A percentile compares a stretch with the other conserved stretches of the same genome.
These are phyloP conservation scores for Sideroxylon spinosum DNA, from an alignment of 179 eudicot genomes.

Conservation along the genomic window DNA sequence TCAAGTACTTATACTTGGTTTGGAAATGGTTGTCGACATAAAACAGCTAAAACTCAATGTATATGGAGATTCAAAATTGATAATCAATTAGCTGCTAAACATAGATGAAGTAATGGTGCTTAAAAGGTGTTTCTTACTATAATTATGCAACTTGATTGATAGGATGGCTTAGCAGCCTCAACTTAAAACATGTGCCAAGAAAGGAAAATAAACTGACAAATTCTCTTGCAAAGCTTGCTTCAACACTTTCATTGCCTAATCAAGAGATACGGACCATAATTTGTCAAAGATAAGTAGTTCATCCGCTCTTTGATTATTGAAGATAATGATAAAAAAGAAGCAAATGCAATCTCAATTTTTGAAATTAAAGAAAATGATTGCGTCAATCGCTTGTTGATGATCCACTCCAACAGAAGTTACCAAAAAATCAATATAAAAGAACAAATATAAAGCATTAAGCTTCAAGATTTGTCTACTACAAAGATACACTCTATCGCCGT, in stretches of 20 bases:
- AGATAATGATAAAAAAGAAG: neutral
- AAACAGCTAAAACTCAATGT: neutral
- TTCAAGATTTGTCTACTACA: neutral
- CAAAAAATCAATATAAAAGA: neutral
- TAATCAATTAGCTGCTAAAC: neutral
- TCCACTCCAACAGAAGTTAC: too few relatives aligned
- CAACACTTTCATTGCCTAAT: neutral
- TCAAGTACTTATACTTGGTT: slow-evolving; percentile 4
- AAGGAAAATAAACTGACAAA: neutral
- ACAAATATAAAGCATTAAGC: neutral
- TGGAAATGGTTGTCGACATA: slow-evolving; percentile 12
- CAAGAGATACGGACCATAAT: neutral
- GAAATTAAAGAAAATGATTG: neutral
- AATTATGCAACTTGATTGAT: neutral
- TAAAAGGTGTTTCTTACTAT: neutral
- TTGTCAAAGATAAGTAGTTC: slow-evolving; percentile 1
- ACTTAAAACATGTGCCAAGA: neutral
- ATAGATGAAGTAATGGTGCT: slow-evolving; percentile 5
- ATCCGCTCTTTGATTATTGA: neutral
- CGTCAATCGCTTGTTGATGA: too few relatives aligned
- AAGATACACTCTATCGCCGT: neutral
- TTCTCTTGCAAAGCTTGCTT: neutral
- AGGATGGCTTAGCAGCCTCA: neutral
- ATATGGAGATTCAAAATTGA: slow-evolving; percentile 18
- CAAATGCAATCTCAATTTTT: neutral